Conservation (phyloP, 139 green algal genomes). For the Chlorella sp. region DNA sequence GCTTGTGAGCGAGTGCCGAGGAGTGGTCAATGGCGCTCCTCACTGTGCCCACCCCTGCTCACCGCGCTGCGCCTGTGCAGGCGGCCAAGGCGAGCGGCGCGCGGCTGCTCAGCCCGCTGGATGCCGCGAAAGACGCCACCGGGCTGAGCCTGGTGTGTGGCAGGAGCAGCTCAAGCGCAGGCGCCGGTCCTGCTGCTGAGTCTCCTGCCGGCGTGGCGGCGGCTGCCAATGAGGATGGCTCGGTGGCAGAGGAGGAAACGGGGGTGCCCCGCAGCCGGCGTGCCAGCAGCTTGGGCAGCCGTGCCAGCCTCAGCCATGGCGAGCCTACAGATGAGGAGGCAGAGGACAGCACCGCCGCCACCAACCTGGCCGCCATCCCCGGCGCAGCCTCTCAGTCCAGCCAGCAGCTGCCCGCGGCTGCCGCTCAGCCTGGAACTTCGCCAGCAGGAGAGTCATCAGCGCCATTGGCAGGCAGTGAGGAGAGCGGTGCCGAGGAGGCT, state of each 20-base stretch:
- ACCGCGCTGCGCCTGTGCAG: not conserved
- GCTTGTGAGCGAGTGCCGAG: no score
- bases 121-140: not conserved
- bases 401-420: no score
- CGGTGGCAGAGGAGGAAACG: not conserved
- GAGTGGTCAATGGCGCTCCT: no score
- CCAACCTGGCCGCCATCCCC: no score
- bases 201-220: not conserved
- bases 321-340: not conserved
- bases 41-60: no score
- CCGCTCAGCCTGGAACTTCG: no score
- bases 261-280: no score
- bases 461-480: no score
- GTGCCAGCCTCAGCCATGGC: not conserved
- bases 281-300: not conserved
- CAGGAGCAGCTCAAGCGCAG: not conserved
- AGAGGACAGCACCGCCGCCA: no score
- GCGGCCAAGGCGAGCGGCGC: not conserved
- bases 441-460: no score
- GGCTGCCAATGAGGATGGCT: not conserved
- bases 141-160: not conserved
- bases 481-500: not conserved
- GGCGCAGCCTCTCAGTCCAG: no score
- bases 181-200: not conserved
- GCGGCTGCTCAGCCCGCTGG: slow-evolving; percentile 22